phyloP scores from a whole-genome alignment of 2,329 filamentous ascomycete genomes.

The Fusarium sp. region DNA sequence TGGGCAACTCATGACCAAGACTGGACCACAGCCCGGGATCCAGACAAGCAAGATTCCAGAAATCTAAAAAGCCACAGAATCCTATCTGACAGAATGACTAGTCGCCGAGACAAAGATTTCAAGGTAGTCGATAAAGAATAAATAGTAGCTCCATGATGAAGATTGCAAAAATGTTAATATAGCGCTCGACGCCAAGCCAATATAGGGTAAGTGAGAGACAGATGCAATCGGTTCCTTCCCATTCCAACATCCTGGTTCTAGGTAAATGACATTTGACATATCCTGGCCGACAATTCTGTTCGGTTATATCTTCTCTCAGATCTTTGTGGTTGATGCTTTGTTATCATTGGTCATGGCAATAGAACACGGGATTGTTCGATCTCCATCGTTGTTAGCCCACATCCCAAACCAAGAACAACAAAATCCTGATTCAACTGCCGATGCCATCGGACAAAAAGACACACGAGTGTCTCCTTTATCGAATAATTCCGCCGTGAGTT shows the following conservation, averaged over 20 bases:
- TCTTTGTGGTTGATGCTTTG: background rate
- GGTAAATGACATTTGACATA: rapidly evolving
- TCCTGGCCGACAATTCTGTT: rapidly evolving
- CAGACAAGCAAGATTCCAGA: background rate
- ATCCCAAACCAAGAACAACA: rapidly evolving
- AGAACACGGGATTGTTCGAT: rapidly evolving
- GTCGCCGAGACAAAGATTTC: rapidly evolving
- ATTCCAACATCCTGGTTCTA: rapidly evolving
- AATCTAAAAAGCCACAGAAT: background rate
- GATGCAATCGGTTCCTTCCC: background rate
- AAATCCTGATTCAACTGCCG: background rate
- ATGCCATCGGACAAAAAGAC: background rate
- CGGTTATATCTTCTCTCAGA: no score
- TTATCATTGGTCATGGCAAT: background rate
- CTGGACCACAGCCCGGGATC: no score
- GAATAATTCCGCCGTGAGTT: background rate
- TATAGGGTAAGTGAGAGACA: background rate
- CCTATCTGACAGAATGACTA: rapidly evolving
- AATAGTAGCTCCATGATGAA: rapidly evolving
- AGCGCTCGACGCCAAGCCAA: rapidly evolving
- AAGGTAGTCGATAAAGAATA: rapidly evolving
- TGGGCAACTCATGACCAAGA: rapidly evolving
- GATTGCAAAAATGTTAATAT: background rate
- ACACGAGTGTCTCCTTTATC: rapidly evolving
- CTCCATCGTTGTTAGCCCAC: rapidly evolving